Base-by-base conservation (phyloP, 306 rosid species). In the Sindora glabra region DNA sequence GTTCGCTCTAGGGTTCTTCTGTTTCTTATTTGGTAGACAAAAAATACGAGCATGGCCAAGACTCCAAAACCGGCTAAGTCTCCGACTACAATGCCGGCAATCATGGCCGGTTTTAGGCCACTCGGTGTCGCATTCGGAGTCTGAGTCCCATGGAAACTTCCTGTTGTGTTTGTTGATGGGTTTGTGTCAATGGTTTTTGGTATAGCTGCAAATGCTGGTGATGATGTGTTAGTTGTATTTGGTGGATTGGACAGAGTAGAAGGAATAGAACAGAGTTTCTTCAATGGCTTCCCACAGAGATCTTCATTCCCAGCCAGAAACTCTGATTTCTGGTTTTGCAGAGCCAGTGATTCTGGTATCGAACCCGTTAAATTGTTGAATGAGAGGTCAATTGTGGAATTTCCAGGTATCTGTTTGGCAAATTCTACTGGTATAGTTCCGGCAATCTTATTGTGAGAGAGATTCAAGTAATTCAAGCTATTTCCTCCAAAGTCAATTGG, bases 121-220 rank as follows among this genome's bases (percentile, higher is more conserved):
- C 59, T 59, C 7, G 67, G 74, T 2, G 81, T 34, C 10, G 56
- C 76, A 42, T 7, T n/a, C n/a, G n/a, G n/a, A n/a, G n/a, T 65
- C 50, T 61, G 87, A 23, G 80, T 42, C 14, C 51, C 67, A 8
- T 30, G 52, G 37, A 76, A 3, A 26, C 64, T 14, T 33, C 64
- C 66, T 10, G 78, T 13, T n/a, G 81, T 1, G 72, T 56, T 56
- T 29, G 89, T 41, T 25, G 51, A 53, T 10, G 89, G 81, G 45
- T 12, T 50, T 42, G 87, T 37, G 64, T 67, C 85, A 2, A 81
- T 74, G 34, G 85, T 82, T 81, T 61, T 81, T 36, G 98, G 98
- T 18, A 92, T 86, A 51, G 80, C 96, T 27, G 96, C 98, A 51
- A 92, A 83, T 1, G 96, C 98, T 5, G 96, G 95, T 49, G 95